Base-by-base conservation (phyloP, 208 protist genomes). In the Trypanosoma rangeli region DNA sequence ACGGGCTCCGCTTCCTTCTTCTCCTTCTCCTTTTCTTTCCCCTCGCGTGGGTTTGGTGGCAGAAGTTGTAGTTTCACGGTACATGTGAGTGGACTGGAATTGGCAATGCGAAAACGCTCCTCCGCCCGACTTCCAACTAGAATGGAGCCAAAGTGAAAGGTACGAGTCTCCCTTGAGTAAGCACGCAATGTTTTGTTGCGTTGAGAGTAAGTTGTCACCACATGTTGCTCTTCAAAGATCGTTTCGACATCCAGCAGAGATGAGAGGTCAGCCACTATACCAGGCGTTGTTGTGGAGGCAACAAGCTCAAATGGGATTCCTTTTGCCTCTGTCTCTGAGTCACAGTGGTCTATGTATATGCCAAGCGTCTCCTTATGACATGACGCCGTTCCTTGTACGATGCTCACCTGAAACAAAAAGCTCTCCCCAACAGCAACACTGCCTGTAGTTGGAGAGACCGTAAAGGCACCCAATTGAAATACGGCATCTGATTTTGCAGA, bases 181-280 rank as follows among this genome's bases (percentile, higher is more conserved):
- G 90, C 90, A 28, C 87, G 87, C 20, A 80, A 66, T 1, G 79
- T 58, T 26, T 77, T 80, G 33, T 88, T 74, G 57, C 87, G 87
- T 62, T 84, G 85, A 33, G 94, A 84, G 3, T 97, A 83, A 35
- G 83, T 83, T 60, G 80, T 82, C 20, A 98, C 89, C 15, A 98
- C 83, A 63, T 94, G 85, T 85, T 99, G 98, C 86, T 99, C 98
- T 83, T 99, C 98, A 75, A 99, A 99, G 64, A 99, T 97, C 26
- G 84, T 94, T 59, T 96, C 91, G 28, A 96, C 80, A 52, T 95
- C 91, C 9, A 80, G 66, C 42, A 58, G 67, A 26, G 86, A 89
- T 12, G 83, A 73, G 55, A 98, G 86, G 74, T 99, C 88, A n/a
- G 74, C 73, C 13, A 87, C 90, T 70, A 97, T 97, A 35, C 95